phyloP scores from a whole-genome alignment of 208 protist species.

The Trypanosoma vivax region DNA sequence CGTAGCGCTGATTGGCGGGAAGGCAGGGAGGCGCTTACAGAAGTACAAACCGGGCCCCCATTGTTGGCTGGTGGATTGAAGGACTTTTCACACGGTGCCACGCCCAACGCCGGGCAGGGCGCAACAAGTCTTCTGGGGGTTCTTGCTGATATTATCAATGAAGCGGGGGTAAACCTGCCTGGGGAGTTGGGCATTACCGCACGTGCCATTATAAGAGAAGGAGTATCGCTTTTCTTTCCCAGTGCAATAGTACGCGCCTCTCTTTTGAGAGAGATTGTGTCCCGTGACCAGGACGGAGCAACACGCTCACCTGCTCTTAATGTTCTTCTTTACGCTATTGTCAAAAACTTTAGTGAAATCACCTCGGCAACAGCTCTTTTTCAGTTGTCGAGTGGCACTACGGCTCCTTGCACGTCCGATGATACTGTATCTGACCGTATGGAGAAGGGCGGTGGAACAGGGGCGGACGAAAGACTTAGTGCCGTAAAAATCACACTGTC shows the following conservation, averaged over 20 bases:
- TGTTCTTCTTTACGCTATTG: constrained; percentile 19
- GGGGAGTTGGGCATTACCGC: constrained; percentile 39
- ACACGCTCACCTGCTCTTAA: constrained; percentile 14
- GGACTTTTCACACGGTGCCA: not conserved
- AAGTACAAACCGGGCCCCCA: too few species aligned
- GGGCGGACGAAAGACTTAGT: not conserved
- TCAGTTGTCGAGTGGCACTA: not conserved
- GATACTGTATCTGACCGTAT: not conserved
- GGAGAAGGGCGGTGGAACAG: not conserved
- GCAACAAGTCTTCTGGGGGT: constrained; percentile 46
- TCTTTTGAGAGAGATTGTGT: constrained; percentile 63
- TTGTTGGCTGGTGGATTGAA: too few species aligned
- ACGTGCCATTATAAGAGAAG: constrained; percentile 43
- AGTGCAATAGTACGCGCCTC: constrained; percentile 41
- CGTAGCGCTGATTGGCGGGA: constrained; percentile 6
- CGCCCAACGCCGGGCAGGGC: not conserved
- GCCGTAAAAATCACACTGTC: constrained; percentile 17
- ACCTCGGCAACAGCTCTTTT: constrained; percentile 14
- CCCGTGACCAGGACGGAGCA: constrained; percentile 3
- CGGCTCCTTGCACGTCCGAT: not conserved
- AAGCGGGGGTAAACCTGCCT: constrained; percentile 46
- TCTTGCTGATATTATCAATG: constrained; percentile 71
- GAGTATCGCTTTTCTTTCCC: constrained; percentile 75
- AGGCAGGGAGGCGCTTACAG: too few species aligned
- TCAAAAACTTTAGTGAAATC: constrained; percentile 22